These are phyloP conservation scores for Hylodesmum podocarpum DNA, from an alignment of 306 rosid species.

Conservation along the genomic window DNA sequence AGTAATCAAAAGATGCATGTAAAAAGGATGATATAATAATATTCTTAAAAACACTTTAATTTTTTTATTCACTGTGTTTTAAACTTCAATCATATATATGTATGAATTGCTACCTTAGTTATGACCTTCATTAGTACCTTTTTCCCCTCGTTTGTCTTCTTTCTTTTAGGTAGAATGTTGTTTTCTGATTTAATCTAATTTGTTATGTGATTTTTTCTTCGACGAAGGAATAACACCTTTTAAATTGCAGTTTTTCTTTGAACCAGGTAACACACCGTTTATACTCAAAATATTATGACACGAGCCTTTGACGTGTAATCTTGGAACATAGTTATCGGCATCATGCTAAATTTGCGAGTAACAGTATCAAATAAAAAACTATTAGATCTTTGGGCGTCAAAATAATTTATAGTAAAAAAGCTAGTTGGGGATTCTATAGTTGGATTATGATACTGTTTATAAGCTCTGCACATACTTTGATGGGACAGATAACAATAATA, in stretches of 20 bases:
- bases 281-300: neutral
- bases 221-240: neutral
- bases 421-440: neutral
- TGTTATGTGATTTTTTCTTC: neutral
- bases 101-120: neutral
- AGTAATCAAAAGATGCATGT: too few species aligned
- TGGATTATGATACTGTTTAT: neutral
- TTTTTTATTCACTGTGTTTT: neutral
- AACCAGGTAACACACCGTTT: neutral
- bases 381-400: neutral
- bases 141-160: neutral
- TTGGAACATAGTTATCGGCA: neutral
- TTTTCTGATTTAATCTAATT: conserved; percentile 20
- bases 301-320: neutral
- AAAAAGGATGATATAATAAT: too few species aligned
- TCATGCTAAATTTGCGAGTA: neutral
- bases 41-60: too few species aligned
- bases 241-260: neutral
- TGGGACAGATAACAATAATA: neutral
- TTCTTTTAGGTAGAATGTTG: neutral
- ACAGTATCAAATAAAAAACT: neutral
- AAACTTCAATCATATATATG: neutral
- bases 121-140: neutral
- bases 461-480: neutral
- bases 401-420: neutral